A percentile compares a stretch with the other conserved stretches of the same genome.
These are phyloP conservation scores for Suillus spraguei DNA, from an alignment of 768 basidiomycete species.

Conservation along the genomic window DNA sequence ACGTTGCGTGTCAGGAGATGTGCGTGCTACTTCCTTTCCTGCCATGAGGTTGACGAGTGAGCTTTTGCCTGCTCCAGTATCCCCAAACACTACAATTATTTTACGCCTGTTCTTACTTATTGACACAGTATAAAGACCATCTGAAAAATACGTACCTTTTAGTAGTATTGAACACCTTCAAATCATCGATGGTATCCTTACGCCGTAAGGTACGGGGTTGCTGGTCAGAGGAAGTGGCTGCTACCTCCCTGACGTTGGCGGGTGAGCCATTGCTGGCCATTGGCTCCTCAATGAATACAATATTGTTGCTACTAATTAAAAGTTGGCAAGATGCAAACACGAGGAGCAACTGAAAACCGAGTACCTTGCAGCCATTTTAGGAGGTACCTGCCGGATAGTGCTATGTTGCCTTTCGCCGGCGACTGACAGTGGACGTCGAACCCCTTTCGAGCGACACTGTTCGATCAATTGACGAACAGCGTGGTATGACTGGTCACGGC, in stretches of 20 bases:
- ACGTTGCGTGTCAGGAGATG: background rate
- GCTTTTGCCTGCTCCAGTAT: conserved; percentile 30
- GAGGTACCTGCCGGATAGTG: background rate
- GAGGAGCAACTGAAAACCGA: background rate
- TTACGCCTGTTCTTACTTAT: background rate
- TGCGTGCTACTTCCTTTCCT: background rate
- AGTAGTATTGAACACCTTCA: conserved; percentile 35
- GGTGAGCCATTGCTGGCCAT: conserved; percentile 42
- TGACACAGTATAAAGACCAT: background rate
- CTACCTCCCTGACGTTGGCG: conserved; percentile 41
- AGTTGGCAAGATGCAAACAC: background rate
- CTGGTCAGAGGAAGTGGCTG: conserved; percentile 33
- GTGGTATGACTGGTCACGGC: conserved; percentile 12
- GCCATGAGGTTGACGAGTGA: conserved; percentile 37
- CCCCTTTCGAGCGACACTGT: background rate
- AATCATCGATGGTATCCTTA: conserved; percentile 23
- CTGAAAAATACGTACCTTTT: background rate
- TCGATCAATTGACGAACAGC: conserved; percentile 11
- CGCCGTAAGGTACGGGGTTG: conserved; percentile 39
- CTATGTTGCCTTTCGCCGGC: background rate
- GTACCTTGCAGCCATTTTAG: background rate
- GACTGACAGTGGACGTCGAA: background rate
- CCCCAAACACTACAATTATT: conserved; percentile 12
- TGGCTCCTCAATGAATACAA: conserved; percentile 14
- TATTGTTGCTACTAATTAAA: background rate